Evolutionary conservation across 2,329 filamentous ascomycete genomes (phyloP).

Genomic region (Diplodia scrobiculata): DNA sequence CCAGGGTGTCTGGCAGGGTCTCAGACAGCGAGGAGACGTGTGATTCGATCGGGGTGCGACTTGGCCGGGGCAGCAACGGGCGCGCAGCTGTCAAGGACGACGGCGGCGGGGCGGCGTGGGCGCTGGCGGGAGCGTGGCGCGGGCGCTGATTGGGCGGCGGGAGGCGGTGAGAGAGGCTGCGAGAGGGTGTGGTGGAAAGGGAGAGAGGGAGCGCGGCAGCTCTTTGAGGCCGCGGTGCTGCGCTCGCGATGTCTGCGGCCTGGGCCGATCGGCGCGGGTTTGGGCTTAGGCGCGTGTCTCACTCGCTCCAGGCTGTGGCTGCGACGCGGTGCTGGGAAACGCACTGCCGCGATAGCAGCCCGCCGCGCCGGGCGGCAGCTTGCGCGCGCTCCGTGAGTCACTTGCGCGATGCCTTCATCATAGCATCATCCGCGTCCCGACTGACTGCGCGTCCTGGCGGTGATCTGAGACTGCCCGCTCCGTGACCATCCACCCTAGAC

Average conservation of each 20-base stretch:
- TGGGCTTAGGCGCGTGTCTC: constrained; percentile 26
- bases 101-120: constrained; percentile 31
- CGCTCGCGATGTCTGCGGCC: constrained; percentile 22
- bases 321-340: constrained; percentile 7
- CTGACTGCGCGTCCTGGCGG: constrained; percentile 21
- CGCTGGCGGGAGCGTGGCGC: constrained; percentile 30
- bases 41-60: constrained; percentile 37
- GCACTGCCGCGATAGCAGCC: constrained; percentile 25
- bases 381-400: constrained; percentile 25
- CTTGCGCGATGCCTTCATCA: constrained; percentile 24
- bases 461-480: constrained; percentile 28
- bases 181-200: constrained; percentile 28
- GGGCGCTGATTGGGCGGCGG: constrained; percentile 37
- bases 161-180: constrained; percentile 28
- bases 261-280: constrained; percentile 22
- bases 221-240: constrained; percentile 13
- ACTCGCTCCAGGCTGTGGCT: constrained; percentile 15
- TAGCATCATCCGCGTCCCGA: constrained; percentile 20
- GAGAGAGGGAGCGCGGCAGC: constrained; percentile 22
- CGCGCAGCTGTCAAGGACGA: constrained; percentile 29
- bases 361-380: constrained; percentile 21
- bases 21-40: constrained; percentile 41
- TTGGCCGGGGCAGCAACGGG: constrained; percentile 28
- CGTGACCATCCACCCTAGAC: constrained; percentile 24
- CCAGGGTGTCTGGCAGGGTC: constrained; percentile 34